Evolutionary conservation across 1,284 basidiomycete species (phyloP), one percentile per base, ranked within the genome.

Genomic region (Phellopilus nigrolimitatus): DNA sequence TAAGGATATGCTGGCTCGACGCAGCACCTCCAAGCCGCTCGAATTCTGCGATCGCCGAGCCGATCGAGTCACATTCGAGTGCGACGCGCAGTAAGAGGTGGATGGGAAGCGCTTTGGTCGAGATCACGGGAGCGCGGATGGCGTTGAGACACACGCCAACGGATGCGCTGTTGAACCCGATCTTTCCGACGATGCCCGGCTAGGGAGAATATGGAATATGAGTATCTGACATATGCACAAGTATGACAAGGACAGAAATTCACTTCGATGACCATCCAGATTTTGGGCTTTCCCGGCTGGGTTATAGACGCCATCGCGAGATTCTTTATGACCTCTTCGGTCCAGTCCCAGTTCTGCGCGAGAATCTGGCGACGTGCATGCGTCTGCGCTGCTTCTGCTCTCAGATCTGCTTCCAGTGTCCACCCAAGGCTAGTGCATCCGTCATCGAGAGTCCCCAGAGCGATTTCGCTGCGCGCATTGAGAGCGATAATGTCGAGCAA

Each of bases 321-420:
- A 50, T 68, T 67, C 53, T 66, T 60, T 15, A 62, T 61, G 24
- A 68, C 64, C 6, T 56, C 47, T 45, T 59, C 59, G n/a, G 64
- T 60, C 68, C 68, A 70, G 53, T 70, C 68, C 68, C 68, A 70
- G 57, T 69, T 69, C 59, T 70, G 67, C 8, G 63, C 67, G n/a
- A 69, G 58, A 43, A 67, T 58, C 55, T 64, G 63, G 45, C 21
- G 24, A 30, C 28, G 28, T 7, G n/a, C 7, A 3, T 37, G 10
- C 34, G 34, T n/a, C 8, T 24, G 25, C 15, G 12, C 22, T 24
- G 17, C 47, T 38, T 22, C 38, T 30, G 4, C 27, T 10, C 59
- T 62, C 3, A 45, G 53, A 9, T 58, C 50, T 0, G 30, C 39
- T 27, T 58, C 54, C n/a, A 68, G 48, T 19, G 56, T 59, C 63